Conservation (phyloP, 2,329 filamentous ascomycete genomes). For the Ophiostoma triangulosporum region DNA sequence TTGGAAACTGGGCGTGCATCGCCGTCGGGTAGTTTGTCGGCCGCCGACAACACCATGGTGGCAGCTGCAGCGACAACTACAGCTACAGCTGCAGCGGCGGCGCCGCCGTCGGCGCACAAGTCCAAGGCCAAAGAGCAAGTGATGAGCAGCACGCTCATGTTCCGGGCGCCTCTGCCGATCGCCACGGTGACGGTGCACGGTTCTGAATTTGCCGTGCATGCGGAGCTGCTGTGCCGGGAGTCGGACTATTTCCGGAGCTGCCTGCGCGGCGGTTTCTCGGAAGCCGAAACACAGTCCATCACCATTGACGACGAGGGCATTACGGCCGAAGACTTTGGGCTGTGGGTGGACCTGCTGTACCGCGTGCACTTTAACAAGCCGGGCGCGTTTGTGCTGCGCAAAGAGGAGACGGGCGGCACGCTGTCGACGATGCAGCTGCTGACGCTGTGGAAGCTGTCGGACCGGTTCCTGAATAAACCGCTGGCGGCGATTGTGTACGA, state of each 20-base stretch:
- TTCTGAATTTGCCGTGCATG: slow-evolving; percentile 12
- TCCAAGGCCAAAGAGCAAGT: not conserved
- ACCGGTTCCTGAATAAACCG: slow-evolving; percentile 13
- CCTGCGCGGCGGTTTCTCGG: slow-evolving; percentile 13
- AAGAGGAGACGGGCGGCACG: slow-evolving; percentile 15
- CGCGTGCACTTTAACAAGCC: slow-evolving; percentile 11
- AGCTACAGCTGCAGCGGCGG: not conserved
- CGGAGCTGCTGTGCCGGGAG: slow-evolving; percentile 12
- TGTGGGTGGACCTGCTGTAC: slow-evolving; percentile 16
- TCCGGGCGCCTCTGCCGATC: slow-evolving; percentile 9
- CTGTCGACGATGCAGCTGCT: slow-evolving; percentile 15
- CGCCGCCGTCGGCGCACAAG: not conserved
- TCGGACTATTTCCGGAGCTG: slow-evolving; percentile 14
- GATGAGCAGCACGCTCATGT: slow-evolving; percentile 1
- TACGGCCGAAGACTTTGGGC: slow-evolving; percentile 12
- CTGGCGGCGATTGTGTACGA: slow-evolving; percentile 11
- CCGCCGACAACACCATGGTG: not conserved
- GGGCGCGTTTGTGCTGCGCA: slow-evolving; percentile 12
- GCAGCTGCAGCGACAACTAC: not conserved
- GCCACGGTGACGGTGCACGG: slow-evolving; percentile 13
- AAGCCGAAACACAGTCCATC: slow-evolving; percentile 13
- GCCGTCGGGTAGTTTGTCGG: not conserved
- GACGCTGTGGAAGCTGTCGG: slow-evolving; percentile 15
- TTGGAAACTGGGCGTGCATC: not conserved
- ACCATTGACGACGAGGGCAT: slow-evolving; percentile 14